These are phyloP conservation scores for Mentha longifolia DNA, from an alignment of 257 asterid species.

Conservation along the genomic window DNA sequence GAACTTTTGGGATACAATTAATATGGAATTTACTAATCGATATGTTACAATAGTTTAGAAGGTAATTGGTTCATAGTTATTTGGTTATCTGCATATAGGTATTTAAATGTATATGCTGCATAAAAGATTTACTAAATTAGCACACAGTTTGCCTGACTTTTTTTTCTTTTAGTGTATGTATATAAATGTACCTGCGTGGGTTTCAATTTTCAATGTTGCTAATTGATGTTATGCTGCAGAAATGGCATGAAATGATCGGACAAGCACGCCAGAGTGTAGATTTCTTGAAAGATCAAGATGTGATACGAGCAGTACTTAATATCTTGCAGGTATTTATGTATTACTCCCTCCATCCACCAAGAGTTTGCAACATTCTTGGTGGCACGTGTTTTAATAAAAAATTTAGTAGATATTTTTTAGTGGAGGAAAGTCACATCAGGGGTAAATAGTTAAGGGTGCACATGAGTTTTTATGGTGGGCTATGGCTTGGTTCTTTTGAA, in stretches of 20 bases:
- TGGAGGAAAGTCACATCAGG: no score
- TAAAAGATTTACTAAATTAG: not conserved
- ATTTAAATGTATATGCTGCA: not conserved
- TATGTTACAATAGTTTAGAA: not conserved
- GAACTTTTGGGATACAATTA: not conserved
- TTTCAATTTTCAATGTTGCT: conserved; percentile 32
- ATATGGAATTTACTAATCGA: not conserved
- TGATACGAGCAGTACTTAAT: conserved; percentile 92
- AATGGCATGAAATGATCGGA: conserved; percentile 92
- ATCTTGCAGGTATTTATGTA: conserved; percentile 76
- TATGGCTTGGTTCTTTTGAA: no score
- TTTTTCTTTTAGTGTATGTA: not conserved
- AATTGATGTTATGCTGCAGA: conserved; percentile 59
- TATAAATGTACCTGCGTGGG: conserved; percentile 12
- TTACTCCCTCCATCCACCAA: not conserved
- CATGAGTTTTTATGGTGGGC: no score
- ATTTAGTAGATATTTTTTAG: no score
- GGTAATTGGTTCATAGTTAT: not conserved
- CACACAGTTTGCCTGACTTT: not conserved
- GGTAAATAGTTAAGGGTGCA: no score
- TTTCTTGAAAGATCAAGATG: conserved; percentile 86
- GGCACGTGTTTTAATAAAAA: no score
- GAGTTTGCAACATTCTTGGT: no score
- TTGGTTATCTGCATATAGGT: not conserved
- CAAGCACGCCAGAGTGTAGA: conserved; percentile 95